phyloP scores from a whole-genome alignment of 2,329 filamentous ascomycete species.

The Aspergillus luchuensis region DNA sequence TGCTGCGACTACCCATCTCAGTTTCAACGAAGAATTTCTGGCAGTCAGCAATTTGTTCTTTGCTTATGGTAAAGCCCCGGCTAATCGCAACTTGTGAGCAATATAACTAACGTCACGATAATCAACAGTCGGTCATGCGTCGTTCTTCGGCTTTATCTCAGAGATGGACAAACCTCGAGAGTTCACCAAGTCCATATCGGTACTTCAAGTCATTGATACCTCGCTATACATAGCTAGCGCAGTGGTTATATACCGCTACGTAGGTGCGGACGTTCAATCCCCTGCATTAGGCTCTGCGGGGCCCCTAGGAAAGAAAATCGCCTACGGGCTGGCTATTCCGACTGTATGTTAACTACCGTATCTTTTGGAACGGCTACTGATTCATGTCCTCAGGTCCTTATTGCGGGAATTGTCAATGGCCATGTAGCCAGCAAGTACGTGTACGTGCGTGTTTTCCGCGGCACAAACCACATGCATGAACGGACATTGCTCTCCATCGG shows the following conservation, averaged over 20 bases:
- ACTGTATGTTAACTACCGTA: conserved; percentile 45
- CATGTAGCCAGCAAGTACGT: conserved; percentile 67
- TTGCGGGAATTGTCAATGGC: conserved; percentile 69
- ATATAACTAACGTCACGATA: not conserved
- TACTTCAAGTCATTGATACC: conserved; percentile 63
- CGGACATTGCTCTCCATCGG: conserved; percentile 53
- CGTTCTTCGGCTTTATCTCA: conserved; percentile 67
- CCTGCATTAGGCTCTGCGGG: conserved; percentile 67
- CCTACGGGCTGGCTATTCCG: conserved; percentile 68
- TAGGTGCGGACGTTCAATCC: conserved; percentile 61
- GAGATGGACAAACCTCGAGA: conserved; percentile 64
- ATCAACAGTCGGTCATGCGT: conserved; percentile 56
- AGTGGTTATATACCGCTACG: conserved; percentile 67
- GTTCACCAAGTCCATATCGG: conserved; percentile 63
- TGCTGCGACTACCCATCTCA: conserved; percentile 42
- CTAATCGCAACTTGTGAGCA: no score
- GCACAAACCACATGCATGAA: conserved; percentile 56
- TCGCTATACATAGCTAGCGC: conserved; percentile 67
- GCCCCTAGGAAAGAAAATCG: conserved; percentile 59
- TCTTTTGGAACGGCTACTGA: not conserved
- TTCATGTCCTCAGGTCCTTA: conserved; percentile 53
- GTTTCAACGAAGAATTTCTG: conserved; percentile 59
- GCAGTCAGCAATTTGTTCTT: conserved; percentile 69
- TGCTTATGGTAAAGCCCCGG: conserved; percentile 56
- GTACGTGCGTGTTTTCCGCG: conserved; percentile 64